These are phyloP conservation scores for Hypoxylon crocopeplum DNA, from an alignment of 495 filamentous ascomycete species.

Conservation along the genomic window DNA sequence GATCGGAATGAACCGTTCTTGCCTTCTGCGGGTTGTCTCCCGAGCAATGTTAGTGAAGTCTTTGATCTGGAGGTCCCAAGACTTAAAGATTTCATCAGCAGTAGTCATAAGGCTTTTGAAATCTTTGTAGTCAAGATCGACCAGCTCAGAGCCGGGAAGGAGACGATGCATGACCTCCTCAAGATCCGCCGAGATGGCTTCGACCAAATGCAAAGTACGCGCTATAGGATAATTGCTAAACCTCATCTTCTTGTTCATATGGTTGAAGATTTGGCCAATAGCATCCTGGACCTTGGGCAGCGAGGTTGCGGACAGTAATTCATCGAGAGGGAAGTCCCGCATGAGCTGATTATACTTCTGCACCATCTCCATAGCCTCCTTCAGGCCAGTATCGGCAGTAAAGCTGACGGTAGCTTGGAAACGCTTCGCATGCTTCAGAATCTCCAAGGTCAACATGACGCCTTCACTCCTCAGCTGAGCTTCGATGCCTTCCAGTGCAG, in stretches of 20 bases:
- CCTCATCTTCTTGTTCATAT: slow-evolving; percentile 95
- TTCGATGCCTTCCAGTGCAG: slow-evolving; percentile 87
- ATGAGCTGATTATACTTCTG: slow-evolving; percentile 99
- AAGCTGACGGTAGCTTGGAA: slow-evolving; percentile 98
- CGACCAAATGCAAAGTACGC: slow-evolving; percentile 90
- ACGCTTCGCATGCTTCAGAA: slow-evolving; percentile 92
- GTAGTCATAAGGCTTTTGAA: slow-evolving; percentile 85
- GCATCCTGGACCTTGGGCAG: slow-evolving; percentile 90
- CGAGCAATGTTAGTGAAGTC: slow-evolving; percentile 97
- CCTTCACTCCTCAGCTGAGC: slow-evolving; percentile 85
- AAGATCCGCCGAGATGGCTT: slow-evolving; percentile 95
- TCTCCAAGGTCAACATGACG: slow-evolving; percentile 89
- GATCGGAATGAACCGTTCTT: slow-evolving; percentile 98
- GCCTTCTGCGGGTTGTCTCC: slow-evolving; percentile 86
- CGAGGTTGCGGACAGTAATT: slow-evolving; percentile 89
- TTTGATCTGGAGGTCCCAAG: slow-evolving; percentile 95
- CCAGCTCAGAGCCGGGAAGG: slow-evolving; percentile 82
- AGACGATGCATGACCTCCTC: slow-evolving; percentile 84
- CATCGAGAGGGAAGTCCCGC: slow-evolving; percentile 96
- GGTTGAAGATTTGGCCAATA: slow-evolving; percentile 82
- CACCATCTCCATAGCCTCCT: slow-evolving; percentile 91
- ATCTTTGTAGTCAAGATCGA: slow-evolving; percentile 90
- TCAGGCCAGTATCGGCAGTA: slow-evolving; percentile 89
- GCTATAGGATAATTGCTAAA: slow-evolving; percentile 93
- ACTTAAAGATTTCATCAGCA: slow-evolving; percentile 82